phyloP scores from a whole-genome alignment of 352 stramenopile genomes.

The Achlya hypogyna region DNA sequence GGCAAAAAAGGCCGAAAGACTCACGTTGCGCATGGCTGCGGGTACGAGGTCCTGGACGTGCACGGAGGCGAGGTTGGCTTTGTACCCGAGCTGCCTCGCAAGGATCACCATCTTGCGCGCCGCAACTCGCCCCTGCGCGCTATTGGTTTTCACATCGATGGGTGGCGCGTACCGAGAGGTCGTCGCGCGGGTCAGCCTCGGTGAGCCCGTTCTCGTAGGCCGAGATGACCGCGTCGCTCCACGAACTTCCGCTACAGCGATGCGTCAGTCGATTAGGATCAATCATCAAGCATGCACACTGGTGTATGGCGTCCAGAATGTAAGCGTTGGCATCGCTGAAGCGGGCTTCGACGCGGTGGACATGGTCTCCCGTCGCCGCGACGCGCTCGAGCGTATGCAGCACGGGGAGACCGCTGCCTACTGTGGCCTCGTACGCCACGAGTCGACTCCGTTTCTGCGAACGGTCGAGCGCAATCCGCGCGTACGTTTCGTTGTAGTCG shows the following conservation, averaged over 20 bases:
- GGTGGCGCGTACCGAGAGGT: not conserved
- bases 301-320: constrained; percentile 10
- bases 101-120: constrained; percentile 7
- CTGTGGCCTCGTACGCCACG: not conserved
- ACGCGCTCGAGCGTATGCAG: not conserved
- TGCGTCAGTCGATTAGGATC: not conserved
- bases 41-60: not conserved
- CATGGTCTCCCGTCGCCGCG: constrained; percentile 1
- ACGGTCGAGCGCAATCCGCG: not conserved
- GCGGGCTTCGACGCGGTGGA: not conserved
- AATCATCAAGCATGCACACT: not conserved
- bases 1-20: not conserved
- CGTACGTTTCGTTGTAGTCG: not conserved
- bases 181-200: constrained; percentile 11
- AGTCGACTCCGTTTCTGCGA: not conserved
- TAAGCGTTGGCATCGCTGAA: constrained; percentile 12
- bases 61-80: not conserved
- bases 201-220: constrained; percentile 18
- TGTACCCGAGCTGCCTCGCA: not conserved
- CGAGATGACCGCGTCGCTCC: constrained; percentile 1
- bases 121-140: not conserved
- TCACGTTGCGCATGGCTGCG: not conserved
- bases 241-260: constrained; percentile 10
- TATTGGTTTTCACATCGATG: not conserved
- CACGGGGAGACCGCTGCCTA: constrained; percentile 9